These are phyloP conservation scores for Pseudogymnoascus pannorum DNA, from an alignment of 2,329 filamentous ascomycete genomes.

Conservation along the genomic window DNA sequence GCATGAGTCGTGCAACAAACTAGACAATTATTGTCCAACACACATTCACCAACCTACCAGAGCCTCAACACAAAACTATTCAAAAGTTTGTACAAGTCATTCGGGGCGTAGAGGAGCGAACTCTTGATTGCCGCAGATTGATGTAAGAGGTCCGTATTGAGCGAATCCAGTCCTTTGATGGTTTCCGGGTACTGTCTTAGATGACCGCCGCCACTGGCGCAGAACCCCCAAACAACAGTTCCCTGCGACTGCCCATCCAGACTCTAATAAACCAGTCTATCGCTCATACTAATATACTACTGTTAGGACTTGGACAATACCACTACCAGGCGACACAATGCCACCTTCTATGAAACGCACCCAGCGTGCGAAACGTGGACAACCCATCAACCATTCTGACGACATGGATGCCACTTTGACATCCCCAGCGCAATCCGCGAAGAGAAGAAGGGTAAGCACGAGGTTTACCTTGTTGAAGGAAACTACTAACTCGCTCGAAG, in stretches of 20 bases:
- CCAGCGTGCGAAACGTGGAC: slow-evolving; percentile 31
- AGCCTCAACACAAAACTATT: background rate
- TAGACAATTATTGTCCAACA: background rate
- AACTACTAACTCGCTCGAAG: slow-evolving; percentile 1
- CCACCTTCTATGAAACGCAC: slow-evolving; percentile 34
- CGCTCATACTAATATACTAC: slow-evolving; percentile 2
- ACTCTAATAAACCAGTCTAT: background rate
- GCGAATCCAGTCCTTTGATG: slow-evolving; percentile 7
- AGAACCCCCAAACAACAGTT: slow-evolving; percentile 5
- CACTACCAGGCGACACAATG: slow-evolving; percentile 26
- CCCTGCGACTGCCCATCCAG: slow-evolving; percentile 6
- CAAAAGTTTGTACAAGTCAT: background rate
- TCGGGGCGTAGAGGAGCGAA: background rate
- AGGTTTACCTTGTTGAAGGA: slow-evolving; percentile 12
- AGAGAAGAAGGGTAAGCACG: slow-evolving; percentile 55
- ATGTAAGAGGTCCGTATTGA: slow-evolving; percentile 8
- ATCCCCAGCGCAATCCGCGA: slow-evolving; percentile 54
- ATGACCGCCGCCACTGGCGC: slow-evolving; percentile 1
- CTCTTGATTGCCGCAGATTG: background rate
- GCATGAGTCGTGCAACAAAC: slow-evolving; percentile 2
- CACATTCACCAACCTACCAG: background rate
- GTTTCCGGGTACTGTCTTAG: slow-evolving; percentile 6
- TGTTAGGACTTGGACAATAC: slow-evolving; percentile 17
- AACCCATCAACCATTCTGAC: slow-evolving; percentile 18
- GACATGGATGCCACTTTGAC: slow-evolving; percentile 32